Base-by-base conservation (phyloP, 2,329 filamentous ascomycete species). In the Cladosporium sp. region DNA sequence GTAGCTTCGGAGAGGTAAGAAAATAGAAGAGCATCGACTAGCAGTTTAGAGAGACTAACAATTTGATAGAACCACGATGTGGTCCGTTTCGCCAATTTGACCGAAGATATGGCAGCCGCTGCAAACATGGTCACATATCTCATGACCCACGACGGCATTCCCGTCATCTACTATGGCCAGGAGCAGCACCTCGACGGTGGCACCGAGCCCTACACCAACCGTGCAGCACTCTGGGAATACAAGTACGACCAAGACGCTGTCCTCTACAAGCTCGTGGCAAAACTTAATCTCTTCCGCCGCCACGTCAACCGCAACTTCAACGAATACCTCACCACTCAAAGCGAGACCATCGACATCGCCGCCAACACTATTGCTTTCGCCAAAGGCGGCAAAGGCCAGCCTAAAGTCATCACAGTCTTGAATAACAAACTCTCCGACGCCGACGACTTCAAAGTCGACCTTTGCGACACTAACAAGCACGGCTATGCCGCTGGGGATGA, bases 371-470 rank as follows among this genome's bases (percentile, higher is more conserved):
- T 80, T 13, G 76, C 73, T 3, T 74, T 80, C 67, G 73, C 76
- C 15, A 76, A 77, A 58, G 49, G 51, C 19, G 77, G 75, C 3
- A 66, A 65, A 4, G 62, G 63, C n/a, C 71, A 70, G n/a, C 68
- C 57, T 34, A 74, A 69, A 28, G 74, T 81, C 15, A 71, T 81
- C 37, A 74, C 76, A 54, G 66, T 80, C 4, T 62, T 79, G 9
- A 77, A 51, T 25, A 79, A 77, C 54, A 72, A 72, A 36, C 75
- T 76, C 4, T 60, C 63, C 1, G 58, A 61, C 4, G 67, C 71
- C 35, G 74, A 47, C 58, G 66, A 63, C 59, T 68, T 63, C 57
- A 60, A 69, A 13, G 71, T 78, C 56, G 64, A 61, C 19, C 2
- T 55, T 8, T 55, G 52, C 40, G 35, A 51, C 48, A 45, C 20